Base-by-base conservation (phyloP, 208 protist genomes). In the Trypanosoma cruzi region DNA sequence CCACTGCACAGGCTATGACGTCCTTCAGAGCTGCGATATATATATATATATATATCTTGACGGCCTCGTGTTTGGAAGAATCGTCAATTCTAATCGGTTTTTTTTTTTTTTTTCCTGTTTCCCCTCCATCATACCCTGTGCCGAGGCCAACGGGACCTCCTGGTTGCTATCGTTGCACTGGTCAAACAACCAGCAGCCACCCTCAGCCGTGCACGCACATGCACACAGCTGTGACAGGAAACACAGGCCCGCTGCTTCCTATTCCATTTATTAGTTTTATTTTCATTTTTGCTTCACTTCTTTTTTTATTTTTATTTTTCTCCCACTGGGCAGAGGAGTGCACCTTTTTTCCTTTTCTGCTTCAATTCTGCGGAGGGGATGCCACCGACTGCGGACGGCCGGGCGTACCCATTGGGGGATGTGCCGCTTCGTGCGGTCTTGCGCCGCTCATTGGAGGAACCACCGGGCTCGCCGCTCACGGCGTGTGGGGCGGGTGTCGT, bases 251-350 rank as follows among this genome's bases (percentile, higher is more conserved):
- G n/a, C n/a, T n/a, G n/a, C n/a, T n/a, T n/a, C n/a, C n/a, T n/a
- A n/a, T n/a, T n/a, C n/a, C n/a, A n/a, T n/a, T n/a, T n/a, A n/a
- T n/a, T n/a, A n/a, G n/a, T n/a, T n/a, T n/a, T n/a, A n/a, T n/a
- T n/a, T n/a, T n/a, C n/a, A n/a, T n/a, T n/a, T n/a, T n/a, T n/a
- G 10, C 36, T 24, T 40, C 70, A 0, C 40, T 44, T 75, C 57
- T 59, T 70, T 52, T 44, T 64, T 69, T 68, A 32, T 63, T 20
- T 73, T 36, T 61, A 8, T 5, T 42, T 75, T 69, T 61, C 36
- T 69, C 10, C 0, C 22, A 58, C n/a, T 13, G 57, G 22, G 5
- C 16, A n/a, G 37, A 16, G 0, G n/a, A 48, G 7, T n/a, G 14
- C 29, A 24, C 18, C 11, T 1, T 22, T 42, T 11, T 49, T 2